Evolutionary conservation across 805 yeast genomes (phyloP).

Genomic region (Wickerhamomyces queroliae): DNA sequence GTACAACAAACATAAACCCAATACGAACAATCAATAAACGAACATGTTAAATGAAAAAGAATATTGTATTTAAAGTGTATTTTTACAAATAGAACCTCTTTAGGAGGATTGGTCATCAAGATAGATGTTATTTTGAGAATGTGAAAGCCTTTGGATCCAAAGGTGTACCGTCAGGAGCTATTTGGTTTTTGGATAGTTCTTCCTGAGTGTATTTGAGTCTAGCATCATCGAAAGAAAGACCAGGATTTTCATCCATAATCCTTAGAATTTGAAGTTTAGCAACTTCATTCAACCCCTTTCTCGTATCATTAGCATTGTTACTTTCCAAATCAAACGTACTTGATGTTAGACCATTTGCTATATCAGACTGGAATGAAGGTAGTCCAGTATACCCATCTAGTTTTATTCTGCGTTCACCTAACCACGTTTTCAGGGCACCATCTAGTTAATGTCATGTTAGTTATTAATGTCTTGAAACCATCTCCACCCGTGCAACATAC

Average conservation of each 20-base stretch:
- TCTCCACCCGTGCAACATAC: constrained; percentile 5
- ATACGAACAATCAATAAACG: no score
- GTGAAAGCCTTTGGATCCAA: constrained; percentile 60
- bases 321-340: constrained; percentile 45
- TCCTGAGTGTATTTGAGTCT: constrained; percentile 44
- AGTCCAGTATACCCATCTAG: constrained; percentile 20
- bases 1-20: no score
- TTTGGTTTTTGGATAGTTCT: constrained; percentile 42
- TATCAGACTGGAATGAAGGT: constrained; percentile 38
- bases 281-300: constrained; percentile 55
- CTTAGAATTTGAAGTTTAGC: constrained; percentile 45
- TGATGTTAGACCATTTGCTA: constrained; percentile 55
- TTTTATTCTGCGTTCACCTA: constrained; percentile 14
- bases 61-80: no score
- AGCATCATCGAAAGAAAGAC: constrained; percentile 64
- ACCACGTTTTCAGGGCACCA: background rate
- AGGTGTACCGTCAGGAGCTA: constrained; percentile 64
- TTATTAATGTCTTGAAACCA: background rate
- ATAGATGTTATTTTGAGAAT: constrained; percentile 19
- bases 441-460: background rate
- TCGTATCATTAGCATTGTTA: constrained; percentile 44
- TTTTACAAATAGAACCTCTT: no score
- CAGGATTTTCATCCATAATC: constrained; percentile 44
- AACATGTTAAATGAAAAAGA: no score
- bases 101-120: background rate